Base-by-base conservation (phyloP, 306 rosid species). In the Betula pendula region DNA sequence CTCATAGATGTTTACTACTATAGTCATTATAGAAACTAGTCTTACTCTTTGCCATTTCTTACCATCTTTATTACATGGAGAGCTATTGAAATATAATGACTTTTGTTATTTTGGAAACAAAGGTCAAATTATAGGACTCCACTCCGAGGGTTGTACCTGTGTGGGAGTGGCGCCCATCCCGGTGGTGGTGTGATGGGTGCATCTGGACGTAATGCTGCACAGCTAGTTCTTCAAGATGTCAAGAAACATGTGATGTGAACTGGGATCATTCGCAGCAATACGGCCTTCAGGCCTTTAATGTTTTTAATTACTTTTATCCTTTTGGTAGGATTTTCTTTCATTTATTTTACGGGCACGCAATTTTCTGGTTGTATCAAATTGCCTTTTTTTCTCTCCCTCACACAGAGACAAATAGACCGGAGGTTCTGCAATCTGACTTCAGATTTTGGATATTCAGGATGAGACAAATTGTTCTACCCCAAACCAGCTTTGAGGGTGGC, bases 111-210 rank as follows among this genome's bases (percentile, higher is more conserved):
- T 78, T 76, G 83, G 77, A 8, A 67, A n/a, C 53, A 10, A 79
- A 84, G 97, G 98, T 94, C 96, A 80, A 82, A 74, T 84, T 88
- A 93, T 51, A 89, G 88, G 87, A 89, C 98, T 14, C 98, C 98
- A 31, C 76, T 91, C 24, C 71, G 13, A 31, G 96, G 98, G 31
- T 77, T 93, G 43, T 91, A 93, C 79, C 62, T 93, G 62, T 93
- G 96, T 8, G 96, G 98, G 14, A 89, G 93, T 44, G 98, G 96
- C 33, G 84, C 95, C 19, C 98, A 94, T 83, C 98, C 98, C 2
- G 98, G 98, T 0, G 98, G 98, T 16, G 98, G 98, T 17, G 97
- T 94, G 73, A 92, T 94, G 97, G 97, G 97, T 7, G 97, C 97
- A 45, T 92, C 98, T 0, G 97, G 97, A 56, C 96, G 89, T 62